phyloP scores from a whole-genome alignment of 1,284 basidiomycete species.

The Ceratobasidium sp. region DNA sequence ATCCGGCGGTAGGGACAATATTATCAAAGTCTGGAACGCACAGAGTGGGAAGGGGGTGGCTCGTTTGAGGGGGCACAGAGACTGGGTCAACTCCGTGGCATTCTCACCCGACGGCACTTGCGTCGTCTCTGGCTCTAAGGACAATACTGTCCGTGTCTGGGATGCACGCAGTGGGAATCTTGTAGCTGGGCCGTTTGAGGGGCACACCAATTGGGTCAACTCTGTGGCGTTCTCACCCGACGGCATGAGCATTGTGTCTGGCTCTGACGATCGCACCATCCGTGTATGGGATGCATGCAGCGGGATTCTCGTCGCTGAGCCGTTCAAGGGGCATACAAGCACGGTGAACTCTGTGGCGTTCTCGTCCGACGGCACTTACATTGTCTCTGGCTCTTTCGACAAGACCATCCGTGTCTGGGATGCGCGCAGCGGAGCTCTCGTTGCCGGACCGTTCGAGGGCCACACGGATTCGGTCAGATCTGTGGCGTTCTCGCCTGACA shows the following conservation, averaged over 20 bases:
- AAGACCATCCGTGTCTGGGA: neutral
- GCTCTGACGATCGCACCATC: neutral
- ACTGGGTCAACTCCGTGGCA: constrained; percentile 18
- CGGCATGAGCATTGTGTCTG: neutral
- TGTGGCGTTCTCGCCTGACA: neutral
- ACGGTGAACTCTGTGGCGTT: neutral
- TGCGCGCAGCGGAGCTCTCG: no score
- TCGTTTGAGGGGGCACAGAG: neutral
- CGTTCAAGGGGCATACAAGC: neutral
- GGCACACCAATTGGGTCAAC: neutral
- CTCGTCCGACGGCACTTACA: neutral
- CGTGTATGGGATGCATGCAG: neutral
- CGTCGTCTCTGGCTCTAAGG: constrained; percentile 10
- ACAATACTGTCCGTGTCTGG: constrained; percentile 34
- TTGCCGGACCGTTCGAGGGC: neutral
- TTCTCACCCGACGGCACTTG: constrained; percentile 27
- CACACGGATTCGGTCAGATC: neutral
- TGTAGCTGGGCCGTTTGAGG: neutral
- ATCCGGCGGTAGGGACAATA: constrained; percentile 30
- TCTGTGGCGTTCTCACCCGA: neutral
- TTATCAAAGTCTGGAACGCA: constrained; percentile 40
- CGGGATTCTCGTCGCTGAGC: neutral
- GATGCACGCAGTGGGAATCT: neutral
- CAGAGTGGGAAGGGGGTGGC: neutral
- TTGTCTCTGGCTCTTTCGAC: neutral